Evolutionary conservation across 1,284 basidiomycete genomes (phyloP).

Genomic region (Ceratorhiza oryzae-sativae): DNA sequence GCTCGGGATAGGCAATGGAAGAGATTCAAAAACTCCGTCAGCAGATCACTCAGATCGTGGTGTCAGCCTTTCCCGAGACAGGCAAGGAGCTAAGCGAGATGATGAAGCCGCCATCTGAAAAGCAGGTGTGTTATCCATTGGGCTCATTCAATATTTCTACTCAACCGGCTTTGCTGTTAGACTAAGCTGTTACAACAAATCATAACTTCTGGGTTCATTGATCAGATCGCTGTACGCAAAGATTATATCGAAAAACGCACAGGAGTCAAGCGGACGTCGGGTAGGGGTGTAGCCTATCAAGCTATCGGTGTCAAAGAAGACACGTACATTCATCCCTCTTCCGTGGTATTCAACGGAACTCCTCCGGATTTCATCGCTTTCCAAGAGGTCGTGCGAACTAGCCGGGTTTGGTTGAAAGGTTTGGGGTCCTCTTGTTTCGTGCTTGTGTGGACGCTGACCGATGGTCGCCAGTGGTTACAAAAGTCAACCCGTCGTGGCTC

Average conservation of each 20-base stretch:
- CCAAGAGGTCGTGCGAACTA: constrained; percentile 80
- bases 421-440: constrained; percentile 42
- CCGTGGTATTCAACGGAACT: constrained; percentile 69
- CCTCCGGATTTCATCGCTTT: constrained; percentile 92
- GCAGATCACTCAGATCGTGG: constrained; percentile 86
- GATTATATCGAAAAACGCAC: constrained; percentile 73
- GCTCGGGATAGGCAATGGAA: constrained; percentile 83
- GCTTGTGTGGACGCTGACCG: constrained; percentile 36
- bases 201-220: constrained; percentile 89
- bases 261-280: constrained; percentile 76
- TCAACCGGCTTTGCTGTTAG: constrained; percentile 54
- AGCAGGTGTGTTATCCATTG: constrained; percentile 63
- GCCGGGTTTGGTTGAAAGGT: constrained; percentile 85
- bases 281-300: constrained; percentile 83
- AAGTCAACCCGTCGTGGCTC: constrained; percentile 91
- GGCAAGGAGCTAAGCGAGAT: constrained; percentile 66
- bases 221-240: constrained; percentile 93
- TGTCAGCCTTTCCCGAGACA: constrained; percentile 68
- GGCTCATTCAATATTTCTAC: constrained; percentile 35
- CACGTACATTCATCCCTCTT: constrained; percentile 92
- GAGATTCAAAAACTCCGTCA: constrained; percentile 97
- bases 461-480: constrained; percentile 68
- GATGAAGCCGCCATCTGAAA: constrained; percentile 73
- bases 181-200: constrained; percentile 92
- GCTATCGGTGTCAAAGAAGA: constrained; percentile 85